Base-by-base conservation (phyloP, 768 basidiomycete genomes). In the Lentinula edodes region DNA sequence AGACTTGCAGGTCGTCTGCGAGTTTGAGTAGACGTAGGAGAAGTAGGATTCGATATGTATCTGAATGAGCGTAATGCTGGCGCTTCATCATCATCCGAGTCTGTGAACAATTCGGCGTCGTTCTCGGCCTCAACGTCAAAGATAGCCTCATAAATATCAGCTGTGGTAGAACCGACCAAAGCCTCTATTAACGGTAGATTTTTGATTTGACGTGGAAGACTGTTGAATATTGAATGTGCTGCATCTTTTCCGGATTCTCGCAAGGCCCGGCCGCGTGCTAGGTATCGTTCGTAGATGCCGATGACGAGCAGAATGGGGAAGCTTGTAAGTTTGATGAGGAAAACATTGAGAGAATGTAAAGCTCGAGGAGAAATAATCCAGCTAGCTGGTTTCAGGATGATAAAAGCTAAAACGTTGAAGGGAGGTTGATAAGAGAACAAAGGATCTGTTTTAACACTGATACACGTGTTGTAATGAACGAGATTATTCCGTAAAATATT, bases 391-490 rank as follows among this genome's bases (percentile, higher is more conserved):
- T 91, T 89, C 53, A 96, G 80, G 61, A 96, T 77, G 34, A 85
- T 61, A 70, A 94, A 87, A 1, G 95, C 95, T 18, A 91, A 75
- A 18, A 93, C 75, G 67, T 92, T 93, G 81, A 93, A 93, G 1
- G 94, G 94, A 1, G 91, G 92, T 65, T 94, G 91, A 67, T 97
- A 96, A 52, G 89, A 93, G 76, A 95, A 93, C 16, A 97, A 77
- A 0, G 91, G 91, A 70, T 95, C 93, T 2, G 89, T 87, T 70
- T 94, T 94, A 69, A 94, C 90, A 23, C 93, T 91, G 43, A 56
- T 43, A 57, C 20, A 15, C 16, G 32, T 50, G 34, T 46, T 28
- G 58, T n/a, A 65, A 65, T 46, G 52, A 64, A 20, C 34, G 62
- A 41, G 58, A 58, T 50, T 2, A 28, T 38, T 6, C 8, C 18